Evolutionary conservation across 1,284 basidiomycete genomes (phyloP).

Genomic region (Pseudozyma tsukubaensis): DNA sequence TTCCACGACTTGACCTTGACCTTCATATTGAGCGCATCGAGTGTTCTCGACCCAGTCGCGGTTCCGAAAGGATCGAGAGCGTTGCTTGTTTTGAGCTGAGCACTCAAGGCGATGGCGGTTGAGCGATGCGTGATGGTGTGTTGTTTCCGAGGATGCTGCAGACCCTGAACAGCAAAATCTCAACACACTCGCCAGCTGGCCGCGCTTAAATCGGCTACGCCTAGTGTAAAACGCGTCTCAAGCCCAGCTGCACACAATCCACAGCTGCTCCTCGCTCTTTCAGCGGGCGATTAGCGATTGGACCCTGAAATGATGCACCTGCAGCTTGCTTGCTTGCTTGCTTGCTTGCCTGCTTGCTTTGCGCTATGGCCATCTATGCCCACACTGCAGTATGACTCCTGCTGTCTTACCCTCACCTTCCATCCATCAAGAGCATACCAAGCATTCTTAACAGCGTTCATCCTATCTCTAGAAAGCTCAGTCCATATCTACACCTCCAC

Average conservation of each 20-base stretch:
- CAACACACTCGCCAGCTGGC: not conserved
- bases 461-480: too few species aligned
- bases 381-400: not conserved
- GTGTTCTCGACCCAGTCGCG: not conserved
- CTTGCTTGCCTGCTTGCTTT: slow-evolving; percentile 1
- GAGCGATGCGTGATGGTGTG: not conserved
- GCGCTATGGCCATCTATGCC: slow-evolving; percentile 23
- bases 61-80: not conserved
- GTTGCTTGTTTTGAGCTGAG: not conserved
- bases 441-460: too few species aligned
- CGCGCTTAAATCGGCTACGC: not conserved
- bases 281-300: slow-evolving; percentile 10
- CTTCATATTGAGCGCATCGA: slow-evolving; percentile 58
- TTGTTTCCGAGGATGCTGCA: slow-evolving; percentile 2
- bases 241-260: not conserved
- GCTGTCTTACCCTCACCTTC: not conserved
- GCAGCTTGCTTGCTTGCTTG: too few species aligned
- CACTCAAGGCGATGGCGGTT: too few species aligned
- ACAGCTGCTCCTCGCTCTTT: slow-evolving; percentile 6
- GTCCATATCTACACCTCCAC: too few species aligned
- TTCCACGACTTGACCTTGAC: slow-evolving; percentile 65
- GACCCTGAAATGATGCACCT: too few species aligned
- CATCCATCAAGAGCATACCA: not conserved
- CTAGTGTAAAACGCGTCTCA: not conserved
- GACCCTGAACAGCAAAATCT: not conserved